Evolutionary conservation across 345 rosid species (phyloP).

Genomic region (Hypericum perforatum): DNA sequence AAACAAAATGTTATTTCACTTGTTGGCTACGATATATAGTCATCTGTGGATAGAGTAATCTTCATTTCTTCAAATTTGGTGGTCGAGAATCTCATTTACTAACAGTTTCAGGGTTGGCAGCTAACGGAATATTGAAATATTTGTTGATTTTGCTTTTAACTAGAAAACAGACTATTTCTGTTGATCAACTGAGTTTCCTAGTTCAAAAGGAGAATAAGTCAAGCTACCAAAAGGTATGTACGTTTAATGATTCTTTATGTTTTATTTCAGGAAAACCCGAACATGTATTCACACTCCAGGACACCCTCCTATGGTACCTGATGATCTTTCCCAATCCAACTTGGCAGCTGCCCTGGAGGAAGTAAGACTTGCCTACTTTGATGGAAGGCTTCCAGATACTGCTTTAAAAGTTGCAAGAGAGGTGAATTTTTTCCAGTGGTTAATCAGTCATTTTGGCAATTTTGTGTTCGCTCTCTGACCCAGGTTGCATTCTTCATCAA

Average conservation of each 20-base stretch:
- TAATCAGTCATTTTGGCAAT: conserved; percentile 1
- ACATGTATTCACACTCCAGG: conserved; percentile 92
- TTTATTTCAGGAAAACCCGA: conserved; percentile 63
- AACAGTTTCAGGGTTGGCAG: too few species aligned
- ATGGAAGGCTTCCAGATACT: conserved; percentile 55
- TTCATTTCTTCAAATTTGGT: too few species aligned
- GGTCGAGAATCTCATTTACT: too few species aligned
- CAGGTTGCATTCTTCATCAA: too few species aligned
- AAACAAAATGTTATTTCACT: too few species aligned
- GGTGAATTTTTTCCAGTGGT: conserved; percentile 29
- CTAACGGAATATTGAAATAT: too few species aligned
- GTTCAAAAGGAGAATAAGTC: not conserved
- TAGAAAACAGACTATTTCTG: too few species aligned
- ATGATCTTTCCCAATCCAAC: conserved; percentile 40
- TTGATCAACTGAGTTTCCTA: not conserved
- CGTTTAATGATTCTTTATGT: conserved; percentile 3
- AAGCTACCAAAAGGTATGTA: not conserved
- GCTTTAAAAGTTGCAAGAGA: conserved; percentile 58
- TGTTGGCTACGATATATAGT: too few species aligned
- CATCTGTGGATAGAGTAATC: too few species aligned
- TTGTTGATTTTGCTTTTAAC: too few species aligned
- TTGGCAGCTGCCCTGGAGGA: conserved; percentile 50
- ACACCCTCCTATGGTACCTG: conserved; percentile 52
- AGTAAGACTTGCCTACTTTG: conserved; percentile 54
- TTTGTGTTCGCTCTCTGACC: not conserved